Evolutionary conservation across 2,329 filamentous ascomycete species (phyloP).

Genomic region (Alternaria infectoria): DNA sequence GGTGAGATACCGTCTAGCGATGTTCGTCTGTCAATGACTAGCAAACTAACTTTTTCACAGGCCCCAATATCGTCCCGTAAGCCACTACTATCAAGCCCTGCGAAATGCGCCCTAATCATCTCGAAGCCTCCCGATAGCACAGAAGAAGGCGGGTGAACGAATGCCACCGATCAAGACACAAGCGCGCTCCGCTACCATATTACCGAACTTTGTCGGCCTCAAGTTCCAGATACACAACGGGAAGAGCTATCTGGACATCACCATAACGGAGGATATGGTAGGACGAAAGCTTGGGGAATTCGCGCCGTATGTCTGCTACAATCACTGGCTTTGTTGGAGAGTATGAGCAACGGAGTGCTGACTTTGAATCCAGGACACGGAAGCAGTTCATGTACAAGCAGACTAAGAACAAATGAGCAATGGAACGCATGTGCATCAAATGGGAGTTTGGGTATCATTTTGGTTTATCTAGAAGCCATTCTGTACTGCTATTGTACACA

Average conservation of each 20-base stretch:
- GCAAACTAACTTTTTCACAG: constrained; percentile 48
- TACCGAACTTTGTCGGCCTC: constrained; percentile 89
- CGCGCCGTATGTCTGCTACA: constrained; percentile 67
- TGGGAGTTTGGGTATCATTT: constrained; percentile 48
- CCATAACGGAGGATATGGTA: constrained; percentile 94
- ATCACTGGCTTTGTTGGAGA: too few relatives aligned
- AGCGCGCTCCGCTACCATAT: constrained; percentile 84
- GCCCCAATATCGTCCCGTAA: constrained; percentile 75
- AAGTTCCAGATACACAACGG: constrained; percentile 92
- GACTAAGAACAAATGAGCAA: constrained; percentile 70
- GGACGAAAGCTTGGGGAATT: constrained; percentile 95
- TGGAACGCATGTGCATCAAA: constrained; percentile 27
- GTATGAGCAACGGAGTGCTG: not conserved
- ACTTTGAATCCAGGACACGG: constrained; percentile 60
- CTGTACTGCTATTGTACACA: constrained; percentile 47
- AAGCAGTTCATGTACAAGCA: constrained; percentile 72
- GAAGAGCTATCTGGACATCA: constrained; percentile 81
- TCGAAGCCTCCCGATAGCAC: constrained; percentile 67
- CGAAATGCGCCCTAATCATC: constrained; percentile 30
- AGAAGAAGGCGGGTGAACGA: constrained; percentile 65
- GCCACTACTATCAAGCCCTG: constrained; percentile 35
- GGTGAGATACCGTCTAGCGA: constrained; percentile 59
- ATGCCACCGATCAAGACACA: constrained; percentile 81
- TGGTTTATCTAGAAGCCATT: constrained; percentile 29
- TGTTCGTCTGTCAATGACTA: constrained; percentile 60